Evolutionary conservation across 495 filamentous ascomycete genomes (phyloP).

Genomic region (Lepraria neglecta): DNA sequence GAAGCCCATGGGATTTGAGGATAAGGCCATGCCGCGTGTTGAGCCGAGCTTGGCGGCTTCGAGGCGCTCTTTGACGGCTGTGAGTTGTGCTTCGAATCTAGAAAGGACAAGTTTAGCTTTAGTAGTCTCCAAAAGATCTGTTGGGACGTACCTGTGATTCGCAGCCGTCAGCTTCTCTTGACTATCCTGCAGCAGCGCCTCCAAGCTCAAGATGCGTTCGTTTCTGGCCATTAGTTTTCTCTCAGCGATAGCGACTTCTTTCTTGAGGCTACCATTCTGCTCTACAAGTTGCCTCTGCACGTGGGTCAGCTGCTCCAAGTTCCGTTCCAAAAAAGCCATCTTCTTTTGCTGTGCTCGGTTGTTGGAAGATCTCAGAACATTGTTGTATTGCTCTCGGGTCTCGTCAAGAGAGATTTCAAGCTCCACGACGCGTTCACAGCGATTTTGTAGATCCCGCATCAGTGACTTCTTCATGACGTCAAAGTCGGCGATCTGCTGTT

Average conservation of each 20-base stretch:
- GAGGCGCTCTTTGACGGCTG: constrained; percentile 93
- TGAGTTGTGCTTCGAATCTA: constrained; percentile 95
- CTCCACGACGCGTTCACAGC: constrained; percentile 95
- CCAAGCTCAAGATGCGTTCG: constrained; percentile 89
- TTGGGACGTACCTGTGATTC: constrained; percentile 63
- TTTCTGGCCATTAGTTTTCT: constrained; percentile 93
- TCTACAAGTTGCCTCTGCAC: constrained; percentile 97
- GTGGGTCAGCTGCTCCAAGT: constrained; percentile 93
- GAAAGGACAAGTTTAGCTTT: constrained; percentile 5
- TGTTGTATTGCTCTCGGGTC: constrained; percentile 97
- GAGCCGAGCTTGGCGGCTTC: constrained; percentile 84
- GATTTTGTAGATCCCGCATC: constrained; percentile 97
- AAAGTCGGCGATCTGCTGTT: constrained; percentile 96
- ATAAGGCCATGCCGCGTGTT: constrained; percentile 67
- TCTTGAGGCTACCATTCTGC: constrained; percentile 93
- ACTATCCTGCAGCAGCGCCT: constrained; percentile 86
- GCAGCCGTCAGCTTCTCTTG: constrained; percentile 95
- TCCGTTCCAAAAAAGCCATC: constrained; percentile 98
- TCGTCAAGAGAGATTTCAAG: constrained; percentile 95
- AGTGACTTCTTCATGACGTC: constrained; percentile 99
- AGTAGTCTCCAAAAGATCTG: not conserved
- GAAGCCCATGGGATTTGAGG: constrained; percentile 57
- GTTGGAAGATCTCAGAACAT: constrained; percentile 89
- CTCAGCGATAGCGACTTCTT: constrained; percentile 97
- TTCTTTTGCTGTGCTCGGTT: constrained; percentile 99